Base-by-base conservation (phyloP, 2,329 filamentous ascomycete species). In the Trichophyton simii region DNA sequence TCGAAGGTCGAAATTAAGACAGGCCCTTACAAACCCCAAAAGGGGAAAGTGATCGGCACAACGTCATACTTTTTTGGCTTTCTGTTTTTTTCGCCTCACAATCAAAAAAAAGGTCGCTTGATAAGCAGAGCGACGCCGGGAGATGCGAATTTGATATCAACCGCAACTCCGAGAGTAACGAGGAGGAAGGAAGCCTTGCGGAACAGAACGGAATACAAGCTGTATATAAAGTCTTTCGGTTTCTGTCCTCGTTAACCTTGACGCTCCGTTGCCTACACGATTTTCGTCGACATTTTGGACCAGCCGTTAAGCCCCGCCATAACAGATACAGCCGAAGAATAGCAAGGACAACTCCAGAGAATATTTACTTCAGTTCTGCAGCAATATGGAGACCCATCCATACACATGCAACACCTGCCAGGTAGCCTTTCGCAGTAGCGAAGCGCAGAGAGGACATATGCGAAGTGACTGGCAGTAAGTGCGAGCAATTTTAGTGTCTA, bases 321-420 rank as follows among this genome's bases (percentile, higher is more conserved):
- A 55, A 9, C 7, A n/a, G 8, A 55, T 55, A 55, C 8, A 11
- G 9, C 34, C 28, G 18, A 15, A n/a, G 8, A 28, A n/a, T n/a
- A 22, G 18, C 46, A 50, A 18, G 7, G 20, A 31, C 25, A 15
- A 25, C 20, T 28, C 20, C 2, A n/a, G 1, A 7, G n/a, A 6
- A 18, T 20, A 18, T 48, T 18, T 48, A 18, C 20, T 18, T 22
- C 8, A 5, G 46, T 28, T 7, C 2, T 3, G 46, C 42, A 57
- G 62, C 18, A 48, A 59, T 11, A 59, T 72, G 20, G 72, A 82
- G 36, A 81, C 86, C 28, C 90, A 96, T 72, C 92, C 94, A 1
- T 99, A 92, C 77, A 97, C 92, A 61, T 99, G 94, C 84, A 99
- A 97, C 76, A 94, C 91, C 62, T 99, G 94, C 72, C 90, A 96